Conservation (phyloP, 768 basidiomycete genomes). For the Gloeopeniophorella convolvens region DNA sequence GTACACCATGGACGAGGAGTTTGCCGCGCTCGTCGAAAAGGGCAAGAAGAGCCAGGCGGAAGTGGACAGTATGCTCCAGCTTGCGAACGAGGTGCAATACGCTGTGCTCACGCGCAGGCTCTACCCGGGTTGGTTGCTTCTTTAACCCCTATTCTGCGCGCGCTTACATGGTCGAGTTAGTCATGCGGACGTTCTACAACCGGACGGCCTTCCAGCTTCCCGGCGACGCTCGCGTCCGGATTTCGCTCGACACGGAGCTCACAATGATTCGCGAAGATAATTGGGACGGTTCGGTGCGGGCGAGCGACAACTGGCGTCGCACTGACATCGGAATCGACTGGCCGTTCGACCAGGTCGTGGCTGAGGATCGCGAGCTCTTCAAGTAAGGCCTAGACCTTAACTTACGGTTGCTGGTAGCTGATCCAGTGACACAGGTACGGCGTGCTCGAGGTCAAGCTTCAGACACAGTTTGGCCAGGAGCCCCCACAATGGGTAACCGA, state of each 20-base stretch:
- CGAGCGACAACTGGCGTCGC: slow-evolving; percentile 88
- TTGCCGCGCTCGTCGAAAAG: slow-evolving; percentile 76
- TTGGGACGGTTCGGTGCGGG: slow-evolving; percentile 78
- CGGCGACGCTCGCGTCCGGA: slow-evolving; percentile 96
- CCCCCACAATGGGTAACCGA: slow-evolving; percentile 96
- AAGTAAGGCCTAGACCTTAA: slow-evolving; percentile 58
- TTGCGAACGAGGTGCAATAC: slow-evolving; percentile 97
- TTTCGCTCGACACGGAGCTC: slow-evolving; percentile 95
- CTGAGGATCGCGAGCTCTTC: slow-evolving; percentile 88
- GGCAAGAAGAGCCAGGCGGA: slow-evolving; percentile 93
- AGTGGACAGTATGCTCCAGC: slow-evolving; percentile 89
- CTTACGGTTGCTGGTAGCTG: neutral
- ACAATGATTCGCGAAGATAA: slow-evolving; percentile 94
- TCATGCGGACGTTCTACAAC: slow-evolving; percentile 97
- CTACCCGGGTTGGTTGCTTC: slow-evolving; percentile 58
- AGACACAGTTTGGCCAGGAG: slow-evolving; percentile 93
- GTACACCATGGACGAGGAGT: slow-evolving; percentile 90
- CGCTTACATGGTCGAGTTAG: slow-evolving; percentile 33
- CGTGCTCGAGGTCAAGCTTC: slow-evolving; percentile 94
- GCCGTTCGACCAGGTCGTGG: slow-evolving; percentile 72
- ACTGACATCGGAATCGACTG: slow-evolving; percentile 90
- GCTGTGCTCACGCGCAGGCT: slow-evolving; percentile 76
- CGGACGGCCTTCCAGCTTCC: slow-evolving; percentile 98
- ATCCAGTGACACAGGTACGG: slow-evolving; percentile 52
- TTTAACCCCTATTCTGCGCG: neutral